Conservation (phyloP, 1,139 yeast species). For the Pichia terricola region DNA sequence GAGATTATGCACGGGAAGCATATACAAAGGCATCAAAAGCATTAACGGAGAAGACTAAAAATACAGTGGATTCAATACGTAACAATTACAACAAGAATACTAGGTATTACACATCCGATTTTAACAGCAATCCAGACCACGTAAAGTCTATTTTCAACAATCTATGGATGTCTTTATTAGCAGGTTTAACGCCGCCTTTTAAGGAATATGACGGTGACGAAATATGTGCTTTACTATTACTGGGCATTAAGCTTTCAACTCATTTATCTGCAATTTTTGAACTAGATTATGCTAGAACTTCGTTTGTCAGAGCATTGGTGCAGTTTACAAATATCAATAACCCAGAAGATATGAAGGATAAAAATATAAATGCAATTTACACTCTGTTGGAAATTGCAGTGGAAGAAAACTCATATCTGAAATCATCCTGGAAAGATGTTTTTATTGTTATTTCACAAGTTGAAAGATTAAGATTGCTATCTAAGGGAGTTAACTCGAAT, state of each 20-base stretch:
- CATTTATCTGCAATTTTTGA: constrained; percentile 80
- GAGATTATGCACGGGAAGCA: constrained; percentile 75
- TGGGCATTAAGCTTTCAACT: constrained; percentile 76
- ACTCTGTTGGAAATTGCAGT: constrained; percentile 70
- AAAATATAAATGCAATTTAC: constrained; percentile 74
- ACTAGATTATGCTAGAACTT: constrained; percentile 73
- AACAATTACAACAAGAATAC: constrained; percentile 31
- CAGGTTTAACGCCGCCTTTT: constrained; percentile 89
- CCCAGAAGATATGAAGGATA: constrained; percentile 65
- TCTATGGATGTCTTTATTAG: constrained; percentile 93
- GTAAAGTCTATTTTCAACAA: constrained; percentile 91
- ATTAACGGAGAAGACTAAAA: constrained; percentile 83
- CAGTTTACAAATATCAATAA: constrained; percentile 79
- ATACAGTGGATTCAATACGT: constrained; percentile 64
- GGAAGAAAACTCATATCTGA: constrained; percentile 64
- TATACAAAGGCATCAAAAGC: constrained; percentile 88
- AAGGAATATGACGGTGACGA: constrained; percentile 79
- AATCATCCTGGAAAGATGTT: constrained; percentile 75
- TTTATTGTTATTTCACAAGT: constrained; percentile 79
- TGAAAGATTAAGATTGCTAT: constrained; percentile 79
- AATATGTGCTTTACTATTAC: constrained; percentile 62
- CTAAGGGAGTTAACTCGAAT: constrained; percentile 81
- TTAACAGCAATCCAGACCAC: constrained; percentile 72
- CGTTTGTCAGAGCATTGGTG: constrained; percentile 83
- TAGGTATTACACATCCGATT: constrained; percentile 35